Base-by-base conservation (phyloP, 352 stramenopile species). In the Pythium rishiriense region DNA sequence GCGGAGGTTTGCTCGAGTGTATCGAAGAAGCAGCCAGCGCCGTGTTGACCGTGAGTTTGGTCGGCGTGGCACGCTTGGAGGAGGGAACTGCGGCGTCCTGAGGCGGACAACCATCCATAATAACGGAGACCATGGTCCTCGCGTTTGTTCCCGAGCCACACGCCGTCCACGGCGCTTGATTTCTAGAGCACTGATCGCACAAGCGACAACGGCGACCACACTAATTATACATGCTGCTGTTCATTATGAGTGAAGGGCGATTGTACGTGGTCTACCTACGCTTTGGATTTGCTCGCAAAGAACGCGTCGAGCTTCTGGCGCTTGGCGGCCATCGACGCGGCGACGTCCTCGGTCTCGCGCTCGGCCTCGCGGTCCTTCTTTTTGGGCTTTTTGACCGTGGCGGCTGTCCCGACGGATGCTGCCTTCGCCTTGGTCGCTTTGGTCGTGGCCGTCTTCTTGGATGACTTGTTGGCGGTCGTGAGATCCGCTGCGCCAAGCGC, bases 231-330 rank as follows among this genome's bases (percentile, higher is more conserved):
- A 45, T 21, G 24, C 28, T 11, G 26, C 7, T 37, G 4, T 10
- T n/a, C 4, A 37, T 37, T 21, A 17, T 25, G n/a, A n/a, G n/a
- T n/a, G n/a, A n/a, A n/a, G n/a, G n/a, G n/a, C n/a, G n/a, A n/a
- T n/a, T n/a, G n/a, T n/a, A n/a, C n/a, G n/a, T n/a, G n/a, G n/a
- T n/a, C n/a, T n/a, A 46, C 11, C 39, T 22, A 42, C 42, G 63
- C 37, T 37, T 72, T 50, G 21, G 68, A 59, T 48, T 69, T 69
- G 45, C 47, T 62, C 43, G 54, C 35, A 42, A 54, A 69, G 28
- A 64, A 69, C 45, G 47, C 60, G 9, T 78, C 58, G 21, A 73
- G 37, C 25, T 53, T 69, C 68, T 78, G 73, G 19, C 65, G 64
- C 66, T 78, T 78, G 31, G 58, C 70, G 35, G 54, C 47, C 25